Evolutionary conservation across 2,329 filamentous ascomycete species (phyloP), one percentile per base, ranked within the genome.

Genomic region (Rhynchosporium agropyri): DNA sequence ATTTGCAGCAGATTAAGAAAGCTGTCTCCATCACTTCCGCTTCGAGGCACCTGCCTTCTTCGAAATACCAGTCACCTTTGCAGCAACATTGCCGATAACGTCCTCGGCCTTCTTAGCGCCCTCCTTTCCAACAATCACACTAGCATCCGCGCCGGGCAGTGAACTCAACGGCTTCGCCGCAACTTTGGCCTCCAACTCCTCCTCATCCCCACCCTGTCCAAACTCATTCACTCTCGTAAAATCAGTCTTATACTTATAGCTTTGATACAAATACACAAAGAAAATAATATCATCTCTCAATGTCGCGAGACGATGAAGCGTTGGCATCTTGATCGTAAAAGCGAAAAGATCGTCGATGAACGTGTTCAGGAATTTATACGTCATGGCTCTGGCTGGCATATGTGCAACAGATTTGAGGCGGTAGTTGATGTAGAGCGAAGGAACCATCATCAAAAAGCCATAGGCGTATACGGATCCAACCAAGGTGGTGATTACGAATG

Each of bases 341-440:
- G 95, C 95, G 74, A 99, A 99, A 38, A 99, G 82, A 74, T 99
- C 95, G 77, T 99, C 95, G 76, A 99, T 98, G 76, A 99, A 99
- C 4, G 95, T 98, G 80, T 98, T 97, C 68, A 98, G 81, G 79
- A 97, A 97, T 80, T 98, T 97, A 84, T 97, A 97, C 76, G 89
- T 94, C 92, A 99, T 95, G 54, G 95, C 92, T 79, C 92, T 94
- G 69, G 84, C 91, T 1, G 95, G 93, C 94, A 99, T 97, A 79
- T 99, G 95, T 10, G 95, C 95, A 40, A 98, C 91, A 69, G 88
- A 89, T 83, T 94, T 97, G 70, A 99, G 86, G 12, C 94, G 89
- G 81, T 99, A 99, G 83, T 99, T 99, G 86, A 99, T 99, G 81
- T 98, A 99, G 40, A 99, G 82, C 64, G 88, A 90, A 13, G 95